A percentile compares a stretch with the other conserved stretches of the same genome.
Conservation (phyloP, 108 stramenopile genomes). For the Cyclotella kingstonii region DNA sequence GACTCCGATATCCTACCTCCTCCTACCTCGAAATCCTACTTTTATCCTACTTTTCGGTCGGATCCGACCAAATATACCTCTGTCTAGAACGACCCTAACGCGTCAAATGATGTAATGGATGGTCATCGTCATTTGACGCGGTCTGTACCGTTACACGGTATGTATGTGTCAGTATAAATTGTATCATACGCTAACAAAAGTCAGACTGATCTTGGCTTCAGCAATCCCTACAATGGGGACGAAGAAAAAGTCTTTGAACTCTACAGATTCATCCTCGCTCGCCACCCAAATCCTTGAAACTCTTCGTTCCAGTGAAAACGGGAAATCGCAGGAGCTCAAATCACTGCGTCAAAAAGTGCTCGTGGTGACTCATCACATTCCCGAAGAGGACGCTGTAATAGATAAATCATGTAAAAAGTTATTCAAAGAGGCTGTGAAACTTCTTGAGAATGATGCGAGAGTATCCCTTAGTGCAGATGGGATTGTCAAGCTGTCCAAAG, state of each 20-base stretch:
- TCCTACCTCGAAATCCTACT: no score
- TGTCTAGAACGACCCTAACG: no score
- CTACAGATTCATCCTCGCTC: conserved; percentile 16
- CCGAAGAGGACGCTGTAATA: conserved; percentile 21
- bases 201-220: no score
- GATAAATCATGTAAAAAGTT: conserved; percentile 82
- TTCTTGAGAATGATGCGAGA: conserved; percentile 50
- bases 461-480: conserved; percentile 68
- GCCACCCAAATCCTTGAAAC: conserved; percentile 23
- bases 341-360: conserved; percentile 35
- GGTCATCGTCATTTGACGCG: no score
- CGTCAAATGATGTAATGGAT: no score
- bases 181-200: no score
- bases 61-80: no score
- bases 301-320: conserved; percentile 31
- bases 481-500: conserved; percentile 46
- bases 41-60: no score
- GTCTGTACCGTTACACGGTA: no score
- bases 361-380: not conserved
- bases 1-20: no score
- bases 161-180: no score
- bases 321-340: conserved; percentile 47
- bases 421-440: conserved; percentile 74
- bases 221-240: conserved; percentile 15
- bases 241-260: conserved; percentile 5